Evolutionary conservation across 192 early-diverging fungal genomes (phyloP).

Genomic region (Coemansia nantahalensis): DNA sequence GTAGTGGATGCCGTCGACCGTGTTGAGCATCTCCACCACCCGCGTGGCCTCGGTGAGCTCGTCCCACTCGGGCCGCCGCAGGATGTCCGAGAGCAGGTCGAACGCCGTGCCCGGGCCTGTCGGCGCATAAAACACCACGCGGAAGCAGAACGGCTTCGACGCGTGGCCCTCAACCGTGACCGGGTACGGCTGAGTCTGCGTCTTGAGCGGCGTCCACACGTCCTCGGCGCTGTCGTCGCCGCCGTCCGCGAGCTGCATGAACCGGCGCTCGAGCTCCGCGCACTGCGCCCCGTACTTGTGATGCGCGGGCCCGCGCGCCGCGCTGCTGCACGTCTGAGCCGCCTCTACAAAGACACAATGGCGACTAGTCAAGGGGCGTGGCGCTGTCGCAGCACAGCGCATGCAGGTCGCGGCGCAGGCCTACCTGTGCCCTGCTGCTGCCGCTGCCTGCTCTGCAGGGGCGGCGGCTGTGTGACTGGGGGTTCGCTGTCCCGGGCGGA

Average conservation of each 20-base stretch:
- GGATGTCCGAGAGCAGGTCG: slow-evolving; percentile 43
- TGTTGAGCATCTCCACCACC: slow-evolving; percentile 34
- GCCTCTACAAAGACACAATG: too few species aligned
- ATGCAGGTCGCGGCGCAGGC: too few species aligned
- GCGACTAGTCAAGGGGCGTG: too few species aligned
- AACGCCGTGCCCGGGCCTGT: slow-evolving; percentile 35
- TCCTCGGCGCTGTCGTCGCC: slow-evolving; percentile 1
- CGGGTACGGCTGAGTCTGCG: slow-evolving; percentile 26
- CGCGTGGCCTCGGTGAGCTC: slow-evolving; percentile 37
- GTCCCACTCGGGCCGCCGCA: slow-evolving; percentile 51
- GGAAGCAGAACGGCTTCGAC: slow-evolving; percentile 45
- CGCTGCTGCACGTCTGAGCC: not conserved
- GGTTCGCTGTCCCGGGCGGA: too few species aligned
- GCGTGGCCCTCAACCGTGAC: slow-evolving; percentile 39
- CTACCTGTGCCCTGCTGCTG: too few species aligned
- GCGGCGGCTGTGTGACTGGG: too few species aligned
- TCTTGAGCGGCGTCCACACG: slow-evolving; percentile 26
- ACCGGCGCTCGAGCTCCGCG: slow-evolving; percentile 24
- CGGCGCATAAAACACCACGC: slow-evolving; percentile 35
- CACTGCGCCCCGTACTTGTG: slow-evolving; percentile 33
- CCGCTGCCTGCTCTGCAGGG: too few species aligned
- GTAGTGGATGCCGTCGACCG: slow-evolving; percentile 42
- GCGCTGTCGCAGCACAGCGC: too few species aligned
- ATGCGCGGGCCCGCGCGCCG: not conserved
- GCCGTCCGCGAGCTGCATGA: slow-evolving; percentile 22